Percentiles rank a stretch among this genome's conserved stretches.
Conservation (phyloP, 1,139 yeast species). For the Yamadazyma diospyri region DNA sequence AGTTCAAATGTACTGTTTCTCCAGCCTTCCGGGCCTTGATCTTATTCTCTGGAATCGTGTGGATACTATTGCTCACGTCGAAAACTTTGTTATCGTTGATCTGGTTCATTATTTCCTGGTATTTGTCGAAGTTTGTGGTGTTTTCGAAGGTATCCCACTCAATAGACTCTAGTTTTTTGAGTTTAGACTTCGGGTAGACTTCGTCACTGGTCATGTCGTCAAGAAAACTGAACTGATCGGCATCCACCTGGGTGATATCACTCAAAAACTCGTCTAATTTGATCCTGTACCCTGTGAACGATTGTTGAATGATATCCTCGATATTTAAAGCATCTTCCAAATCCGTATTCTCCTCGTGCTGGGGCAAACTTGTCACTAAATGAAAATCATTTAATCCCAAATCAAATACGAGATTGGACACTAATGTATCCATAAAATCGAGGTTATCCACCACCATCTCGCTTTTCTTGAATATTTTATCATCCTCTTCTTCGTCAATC, state of each 20-base stretch:
- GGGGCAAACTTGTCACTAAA: constrained; percentile 16
- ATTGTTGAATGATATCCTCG: constrained; percentile 16
- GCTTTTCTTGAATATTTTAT: constrained; percentile 25
- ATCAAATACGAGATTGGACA: constrained; percentile 37
- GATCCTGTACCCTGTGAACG: constrained; percentile 32
- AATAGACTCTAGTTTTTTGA: constrained; percentile 23
- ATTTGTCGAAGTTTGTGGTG: constrained; percentile 20
- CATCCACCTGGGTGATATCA: constrained; percentile 20
- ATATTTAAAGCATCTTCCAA: constrained; percentile 4
- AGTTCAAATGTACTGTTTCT: constrained; percentile 29
- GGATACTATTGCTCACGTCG: constrained; percentile 11
- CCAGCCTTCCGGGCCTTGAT: constrained; percentile 26
- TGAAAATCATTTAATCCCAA: constrained; percentile 25
- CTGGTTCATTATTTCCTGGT: constrained; percentile 19
- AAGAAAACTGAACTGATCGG: constrained; percentile 33
- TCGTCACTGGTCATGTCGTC: constrained; percentile 37
- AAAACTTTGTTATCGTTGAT: constrained; percentile 11
- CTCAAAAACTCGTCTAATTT: constrained; percentile 30
- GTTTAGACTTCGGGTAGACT: constrained; percentile 26
- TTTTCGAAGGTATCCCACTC: constrained; percentile 38
- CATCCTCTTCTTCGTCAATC: constrained; percentile 36
- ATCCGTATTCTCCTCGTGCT: constrained; percentile 2
- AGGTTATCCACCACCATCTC: constrained; percentile 33
- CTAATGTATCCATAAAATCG: constrained; percentile 32
- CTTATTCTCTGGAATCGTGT: constrained; percentile 10